Base-by-base conservation (phyloP, 306 rosid species). In the Vachellia pachyceras region DNA sequence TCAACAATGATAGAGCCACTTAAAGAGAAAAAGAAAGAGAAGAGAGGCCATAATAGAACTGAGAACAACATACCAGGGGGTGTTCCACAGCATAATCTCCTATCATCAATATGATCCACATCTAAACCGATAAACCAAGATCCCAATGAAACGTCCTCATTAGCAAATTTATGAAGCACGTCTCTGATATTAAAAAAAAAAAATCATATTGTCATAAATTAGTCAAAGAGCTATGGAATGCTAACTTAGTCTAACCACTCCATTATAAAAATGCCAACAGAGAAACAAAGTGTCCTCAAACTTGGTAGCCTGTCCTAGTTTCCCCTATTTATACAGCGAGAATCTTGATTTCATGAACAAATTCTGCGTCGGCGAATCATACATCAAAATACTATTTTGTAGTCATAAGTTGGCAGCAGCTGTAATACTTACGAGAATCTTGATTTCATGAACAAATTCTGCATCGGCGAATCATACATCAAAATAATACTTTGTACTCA, bases 101-200 rank as follows among this genome's bases (percentile, higher is more conserved):
- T 87, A 52, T 95, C 97, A 61, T 95, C 95, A 82, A 92, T 29
- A 49, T 91, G 93, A 18, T 90, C 92, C 79, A 91, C 98, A 57
- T 94, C 94, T 85, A 94, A 84, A 80, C 98, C 98, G 77, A 94
- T 88, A 57, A 94, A 88, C 98, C 98, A 94, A 70, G 97, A 86
- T 72, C 97, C 97, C 72, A 92, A 71, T 18, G 98, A 92, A 77
- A 94, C 97, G 86, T 94, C 98, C 84, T 94, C 98, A 52, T 94
- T 94, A 18, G 93, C 97, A 71, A 91, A 94, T 83, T 91, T 90
- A 85, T 92, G 97, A 79, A 94, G 96, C 85, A 91, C 49, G 64
- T 91, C 86, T 89, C 97, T 94, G 82, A 15, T 69, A 79, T 65
- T n/a, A 23, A 29, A 29, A 29, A 29, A 52, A 82, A 65, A 69